Base-by-base conservation (phyloP, 352 stramenopile species). In the Elongisporangium undulatum region DNA sequence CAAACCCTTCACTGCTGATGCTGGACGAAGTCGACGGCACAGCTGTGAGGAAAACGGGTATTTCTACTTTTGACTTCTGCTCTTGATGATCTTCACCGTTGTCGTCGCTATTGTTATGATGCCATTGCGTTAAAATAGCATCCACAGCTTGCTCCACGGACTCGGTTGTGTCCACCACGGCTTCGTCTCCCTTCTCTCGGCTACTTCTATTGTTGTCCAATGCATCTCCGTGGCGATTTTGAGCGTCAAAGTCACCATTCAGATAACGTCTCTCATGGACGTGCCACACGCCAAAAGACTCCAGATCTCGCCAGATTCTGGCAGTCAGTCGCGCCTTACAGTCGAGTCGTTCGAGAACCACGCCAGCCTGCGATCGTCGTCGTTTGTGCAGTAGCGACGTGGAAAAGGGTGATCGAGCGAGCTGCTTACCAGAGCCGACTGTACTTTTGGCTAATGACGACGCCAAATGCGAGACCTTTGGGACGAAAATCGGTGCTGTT, bases 231-330 rank as follows among this genome's bases (percentile, higher is more conserved):
- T 12, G 15, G 1, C 22, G 22, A 2, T 1, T 53, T 53, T n/a
- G 4, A 26, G 5, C 13, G 4, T 22, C 19, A 2, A 26, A 53
- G 9, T 13, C 19, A 12, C 22, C 10, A 53, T 22, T 2, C 13
- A 53, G 1, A 53, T 12, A 12, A 7, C 29, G 29, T 41, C 8
- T 41, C 9, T 58, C 61, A 1, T 45, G 49, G 10, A 81, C 63
- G 4, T 78, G 73, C 82, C 79, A 90, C 19, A 92, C 53, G 0
- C 82, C 82, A 34, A 83, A 90, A 0, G 64, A 57, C 39, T 72
- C 67, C 10, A 92, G 55, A 59, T 92, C 82, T 10, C 67, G 77
- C 70, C 79, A 80, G 26, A 92, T 51, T 64, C 80, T 86, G 51
- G 80, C 69, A 16, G 65, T 55, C 10, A 90, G 63, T 2, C 70